Evolutionary conservation across 2,329 filamentous ascomycete species (phyloP).

Genomic region (Aspergillus sp.): DNA sequence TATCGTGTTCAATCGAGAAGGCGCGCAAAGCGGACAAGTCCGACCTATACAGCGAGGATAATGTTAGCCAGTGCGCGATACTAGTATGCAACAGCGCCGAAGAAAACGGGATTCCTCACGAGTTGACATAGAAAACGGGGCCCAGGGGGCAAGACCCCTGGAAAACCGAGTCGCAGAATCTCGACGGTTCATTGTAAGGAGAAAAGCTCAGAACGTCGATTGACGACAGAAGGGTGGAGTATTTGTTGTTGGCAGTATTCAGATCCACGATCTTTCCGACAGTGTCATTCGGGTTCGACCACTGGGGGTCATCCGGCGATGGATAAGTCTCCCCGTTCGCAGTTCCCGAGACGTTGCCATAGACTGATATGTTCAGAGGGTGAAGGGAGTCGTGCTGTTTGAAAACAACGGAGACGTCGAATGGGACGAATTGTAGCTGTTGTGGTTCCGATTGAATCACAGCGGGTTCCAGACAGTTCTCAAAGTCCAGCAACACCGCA

Average conservation of each 20-base stretch:
- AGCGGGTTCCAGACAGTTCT: conserved; percentile 73
- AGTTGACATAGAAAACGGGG: conserved; percentile 67
- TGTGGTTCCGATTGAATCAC: conserved; percentile 61
- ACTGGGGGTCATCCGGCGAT: conserved; percentile 58
- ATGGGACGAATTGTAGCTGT: conserved; percentile 77
- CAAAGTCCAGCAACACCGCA: conserved; percentile 72
- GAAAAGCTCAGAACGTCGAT: conserved; percentile 77
- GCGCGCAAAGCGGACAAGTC: conserved; percentile 63
- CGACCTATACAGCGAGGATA: conserved; percentile 32
- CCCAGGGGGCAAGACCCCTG: conserved; percentile 71
- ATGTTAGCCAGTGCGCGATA: conserved; percentile 1
- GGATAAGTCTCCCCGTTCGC: conserved; percentile 59
- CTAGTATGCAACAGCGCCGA: conserved; percentile 1
- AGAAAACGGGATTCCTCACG: conserved; percentile 37
- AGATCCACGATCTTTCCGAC: conserved; percentile 77
- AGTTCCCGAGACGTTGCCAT: conserved; percentile 86
- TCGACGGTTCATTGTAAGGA: conserved; percentile 59
- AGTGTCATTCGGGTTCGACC: conserved; percentile 62
- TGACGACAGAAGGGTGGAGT: conserved; percentile 72
- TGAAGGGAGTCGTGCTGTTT: conserved; percentile 62
- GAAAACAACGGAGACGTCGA: conserved; percentile 74
- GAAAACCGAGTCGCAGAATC: conserved; percentile 67
- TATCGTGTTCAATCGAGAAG: conserved; percentile 71
- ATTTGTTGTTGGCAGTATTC: conserved; percentile 59
- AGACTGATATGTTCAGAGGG: conserved; percentile 75